These are phyloP conservation scores for Eleusine indica DNA, from an alignment of 176 grass and related monocot genomes.

Conservation along the genomic window DNA sequence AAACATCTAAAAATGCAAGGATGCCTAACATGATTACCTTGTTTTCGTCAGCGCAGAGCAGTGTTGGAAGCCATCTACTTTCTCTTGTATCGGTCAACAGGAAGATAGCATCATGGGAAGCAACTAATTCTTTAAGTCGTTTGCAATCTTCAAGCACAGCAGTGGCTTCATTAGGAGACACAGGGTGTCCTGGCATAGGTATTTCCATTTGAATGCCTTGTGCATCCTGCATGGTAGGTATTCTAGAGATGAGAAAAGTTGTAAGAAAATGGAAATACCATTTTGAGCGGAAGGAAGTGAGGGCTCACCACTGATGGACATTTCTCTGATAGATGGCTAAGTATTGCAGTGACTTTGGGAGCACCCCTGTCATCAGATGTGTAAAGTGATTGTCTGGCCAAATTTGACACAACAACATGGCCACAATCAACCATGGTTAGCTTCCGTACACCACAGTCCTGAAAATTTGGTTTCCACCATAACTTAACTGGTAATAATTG, in stretches of 20 bases:
- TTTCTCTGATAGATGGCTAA: conserved; percentile 66
- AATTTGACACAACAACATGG: conserved; percentile 83
- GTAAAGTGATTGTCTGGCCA: conserved; percentile 90
- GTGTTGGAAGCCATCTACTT: conserved; percentile 94
- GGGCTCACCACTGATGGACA: conserved; percentile 69
- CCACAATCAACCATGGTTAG: conserved; percentile 90
- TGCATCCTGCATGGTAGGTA: conserved; percentile 55
- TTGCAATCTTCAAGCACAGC: conserved; percentile 63
- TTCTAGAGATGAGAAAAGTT: conserved; percentile 21
- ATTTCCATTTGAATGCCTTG: conserved; percentile 74
- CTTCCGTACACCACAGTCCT: conserved; percentile 85
- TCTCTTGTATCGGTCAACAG: conserved; percentile 95
- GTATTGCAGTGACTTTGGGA: conserved; percentile 68
- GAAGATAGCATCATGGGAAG: conserved; percentile 85
- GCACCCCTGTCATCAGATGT: conserved; percentile 65
- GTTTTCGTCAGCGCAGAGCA: conserved; percentile 76
- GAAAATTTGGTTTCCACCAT: conserved; percentile 35
- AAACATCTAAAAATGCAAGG: conserved; percentile 26
- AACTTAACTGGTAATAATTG: conserved; percentile 21
- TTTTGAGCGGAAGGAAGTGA: conserved; percentile 30
- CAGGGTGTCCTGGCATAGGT: conserved; percentile 94
- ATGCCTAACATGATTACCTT: conserved; percentile 55
- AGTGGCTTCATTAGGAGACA: conserved; percentile 66
- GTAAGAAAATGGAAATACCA: conserved; percentile 1
- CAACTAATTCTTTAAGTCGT: conserved; percentile 59